Base-by-base conservation (phyloP, 495 filamentous ascomycete species). In the Xylaria sp. region DNA sequence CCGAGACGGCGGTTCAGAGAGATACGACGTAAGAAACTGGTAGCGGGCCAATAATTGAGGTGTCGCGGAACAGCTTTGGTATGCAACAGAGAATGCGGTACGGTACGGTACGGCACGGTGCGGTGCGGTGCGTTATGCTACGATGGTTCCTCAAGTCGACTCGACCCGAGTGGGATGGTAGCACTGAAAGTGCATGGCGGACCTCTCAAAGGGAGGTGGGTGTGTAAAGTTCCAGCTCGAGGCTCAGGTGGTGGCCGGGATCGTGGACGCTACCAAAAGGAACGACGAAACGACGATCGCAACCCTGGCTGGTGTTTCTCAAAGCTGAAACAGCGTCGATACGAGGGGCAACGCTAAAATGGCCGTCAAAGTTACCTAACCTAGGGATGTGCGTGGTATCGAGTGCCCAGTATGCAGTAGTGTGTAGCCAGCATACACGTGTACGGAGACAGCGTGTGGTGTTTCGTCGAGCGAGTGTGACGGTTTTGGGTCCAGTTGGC, bases 1-100 rank as follows among this genome's bases (percentile, higher is more conserved):
- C 75, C 75, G 75, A 74, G 72, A 55, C 68, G n/a, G 73, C 48
- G 71, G 62, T 63, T 73, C 41, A 69, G 66, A 48, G 63, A 37
- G 24, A 67, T 65, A 71, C 71, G 33, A 71, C 71, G 72, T 63
- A 64, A 37, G 62, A 31, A 46, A 73, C 62, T 72, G n/a, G 74
- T 68, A 57, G 59, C 44, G 64, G 67, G 53, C 35, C 41, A 46
- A 46, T 58, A 50, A 63, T 37, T 44, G 46, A 57, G 48, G 24
- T 31, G 37, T 44, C n/a, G 57, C 43, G 31, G 57, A 37, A 19
- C 33, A 41, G 41, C 1, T 46, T 24, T 61, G 43, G 63, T 44
- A 48, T 17, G 43, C 57, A 29, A 19, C 63, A 46, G 52, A 70
- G 35, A 40, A 69, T 19, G 35, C 61, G 62, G n/a, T 48, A 61